These are phyloP conservation scores for Sophora flavescens DNA, from an alignment of 306 rosid genomes.

Conservation along the genomic window DNA sequence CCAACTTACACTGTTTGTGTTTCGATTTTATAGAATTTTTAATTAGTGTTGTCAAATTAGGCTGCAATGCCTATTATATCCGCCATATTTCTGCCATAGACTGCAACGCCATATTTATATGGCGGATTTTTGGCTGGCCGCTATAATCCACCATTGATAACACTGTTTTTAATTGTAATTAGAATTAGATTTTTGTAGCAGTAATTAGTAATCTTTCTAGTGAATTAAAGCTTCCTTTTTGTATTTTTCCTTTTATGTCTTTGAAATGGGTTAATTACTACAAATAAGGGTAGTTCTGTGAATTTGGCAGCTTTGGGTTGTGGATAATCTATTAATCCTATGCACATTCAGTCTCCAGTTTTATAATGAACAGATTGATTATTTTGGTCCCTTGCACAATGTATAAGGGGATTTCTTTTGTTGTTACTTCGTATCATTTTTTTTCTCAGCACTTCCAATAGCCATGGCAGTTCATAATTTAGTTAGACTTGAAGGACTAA, in stretches of 20 bases:
- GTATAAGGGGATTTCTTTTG: not conserved
- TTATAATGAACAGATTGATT: conserved; percentile 29
- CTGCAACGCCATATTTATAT: too few species aligned
- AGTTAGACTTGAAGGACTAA: conserved; percentile 43
- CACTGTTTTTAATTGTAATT: not conserved
- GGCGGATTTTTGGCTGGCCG: too few species aligned
- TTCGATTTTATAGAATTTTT: not conserved
- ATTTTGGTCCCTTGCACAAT: conserved; percentile 4
- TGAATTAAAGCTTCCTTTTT: conserved; percentile 18
- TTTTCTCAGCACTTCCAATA: not conserved
- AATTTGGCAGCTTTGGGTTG: conserved; percentile 7
- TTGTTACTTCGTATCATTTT: conserved; percentile 15
- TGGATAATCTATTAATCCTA: not conserved
- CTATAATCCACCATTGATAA: not conserved
- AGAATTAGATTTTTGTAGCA: not conserved
- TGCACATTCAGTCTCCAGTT: conserved; percentile 33
- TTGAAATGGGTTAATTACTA: conserved; percentile 11
- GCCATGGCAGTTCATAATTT: conserved; percentile 15
- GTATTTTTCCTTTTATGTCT: conserved; percentile 15
- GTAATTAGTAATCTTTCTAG: not conserved
- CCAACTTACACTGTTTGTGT: not conserved
- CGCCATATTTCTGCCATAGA: too few species aligned
- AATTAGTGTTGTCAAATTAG: too few species aligned
- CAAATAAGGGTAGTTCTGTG: conserved; percentile 18
- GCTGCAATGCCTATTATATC: too few species aligned